These are phyloP conservation scores for Ophiostoma perfectum DNA, from an alignment of 2,329 filamentous ascomycete genomes.

Conservation along the genomic window DNA sequence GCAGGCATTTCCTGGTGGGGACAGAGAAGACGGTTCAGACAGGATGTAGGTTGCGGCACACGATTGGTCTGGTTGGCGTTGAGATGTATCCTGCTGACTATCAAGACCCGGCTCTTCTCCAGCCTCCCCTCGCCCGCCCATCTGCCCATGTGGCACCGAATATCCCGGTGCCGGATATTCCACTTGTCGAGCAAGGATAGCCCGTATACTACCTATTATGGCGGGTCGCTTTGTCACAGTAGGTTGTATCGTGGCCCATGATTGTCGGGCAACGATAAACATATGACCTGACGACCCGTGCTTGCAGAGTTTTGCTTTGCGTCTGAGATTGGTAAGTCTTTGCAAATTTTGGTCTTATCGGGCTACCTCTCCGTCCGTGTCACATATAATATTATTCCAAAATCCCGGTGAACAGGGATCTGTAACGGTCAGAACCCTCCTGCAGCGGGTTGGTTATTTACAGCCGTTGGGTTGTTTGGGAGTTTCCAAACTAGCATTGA, in stretches of 20 bases:
- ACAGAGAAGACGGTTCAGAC: too few species aligned
- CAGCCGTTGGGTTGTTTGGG: background rate
- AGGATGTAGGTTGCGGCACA: too few species aligned
- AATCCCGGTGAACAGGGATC: conserved; percentile 3
- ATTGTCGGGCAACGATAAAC: background rate
- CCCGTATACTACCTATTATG: background rate
- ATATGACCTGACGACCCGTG: background rate
- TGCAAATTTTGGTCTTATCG: too few species aligned
- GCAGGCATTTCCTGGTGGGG: too few species aligned
- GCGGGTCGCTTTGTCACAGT: background rate
- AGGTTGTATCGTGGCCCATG: background rate
- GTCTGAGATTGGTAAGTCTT: too few species aligned
- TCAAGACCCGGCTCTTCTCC: too few species aligned
- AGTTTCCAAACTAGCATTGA: background rate
- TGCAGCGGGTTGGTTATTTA: background rate
- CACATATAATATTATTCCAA: background rate
- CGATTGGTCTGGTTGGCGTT: too few species aligned
- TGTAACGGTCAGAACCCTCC: background rate
- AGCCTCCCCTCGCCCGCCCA: background rate
- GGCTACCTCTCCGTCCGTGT: too few species aligned
- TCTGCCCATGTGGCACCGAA: background rate
- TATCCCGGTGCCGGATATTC: background rate
- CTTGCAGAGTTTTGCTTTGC: background rate
- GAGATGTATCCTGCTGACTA: too few species aligned
- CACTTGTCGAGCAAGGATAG: background rate